Percentiles rank a stretch among this genome's conserved stretches.
phyloP scores from a whole-genome alignment of 2,329 filamentous ascomycete species.

The Pseudofabraea citricarpa region DNA sequence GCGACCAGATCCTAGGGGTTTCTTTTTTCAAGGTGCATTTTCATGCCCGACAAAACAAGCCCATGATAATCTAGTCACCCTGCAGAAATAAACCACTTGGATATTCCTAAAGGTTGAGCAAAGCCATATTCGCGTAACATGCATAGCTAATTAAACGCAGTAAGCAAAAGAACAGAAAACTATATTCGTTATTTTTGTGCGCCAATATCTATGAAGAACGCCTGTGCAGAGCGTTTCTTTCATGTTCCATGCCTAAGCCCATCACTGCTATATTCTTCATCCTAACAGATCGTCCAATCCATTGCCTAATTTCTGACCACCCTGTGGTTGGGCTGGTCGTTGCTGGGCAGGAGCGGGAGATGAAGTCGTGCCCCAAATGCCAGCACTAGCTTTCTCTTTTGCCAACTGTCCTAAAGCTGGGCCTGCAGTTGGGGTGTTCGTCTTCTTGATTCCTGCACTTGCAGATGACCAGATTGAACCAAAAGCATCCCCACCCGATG shows the following conservation, averaged over 20 bases:
- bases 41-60: no score
- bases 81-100: no score
- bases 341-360: constrained; percentile 12
- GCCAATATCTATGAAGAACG: neutral
- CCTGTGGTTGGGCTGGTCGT: constrained; percentile 2
- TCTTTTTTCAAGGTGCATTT: no score
- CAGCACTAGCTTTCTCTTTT: constrained; percentile 95
- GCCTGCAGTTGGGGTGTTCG: constrained; percentile 55
- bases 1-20: no score
- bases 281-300: neutral
- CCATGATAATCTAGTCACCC: no score
- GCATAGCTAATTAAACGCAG: no score
- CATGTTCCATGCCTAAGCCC: neutral
- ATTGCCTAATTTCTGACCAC: neutral
- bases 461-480: constrained; percentile 73
- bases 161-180: no score
- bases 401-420: constrained; percentile 89
- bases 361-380: constrained; percentile 69
- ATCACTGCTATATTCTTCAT: neutral
- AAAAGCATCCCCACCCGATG: constrained; percentile 75
- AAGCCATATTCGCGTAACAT: no score
- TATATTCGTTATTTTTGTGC: neutral
- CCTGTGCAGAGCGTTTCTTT: neutral
- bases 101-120: no score
- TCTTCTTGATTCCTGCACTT: constrained; percentile 72